Base-by-base conservation (phyloP, 2,329 filamentous ascomycete genomes). In the Trichoderma sp. region DNA sequence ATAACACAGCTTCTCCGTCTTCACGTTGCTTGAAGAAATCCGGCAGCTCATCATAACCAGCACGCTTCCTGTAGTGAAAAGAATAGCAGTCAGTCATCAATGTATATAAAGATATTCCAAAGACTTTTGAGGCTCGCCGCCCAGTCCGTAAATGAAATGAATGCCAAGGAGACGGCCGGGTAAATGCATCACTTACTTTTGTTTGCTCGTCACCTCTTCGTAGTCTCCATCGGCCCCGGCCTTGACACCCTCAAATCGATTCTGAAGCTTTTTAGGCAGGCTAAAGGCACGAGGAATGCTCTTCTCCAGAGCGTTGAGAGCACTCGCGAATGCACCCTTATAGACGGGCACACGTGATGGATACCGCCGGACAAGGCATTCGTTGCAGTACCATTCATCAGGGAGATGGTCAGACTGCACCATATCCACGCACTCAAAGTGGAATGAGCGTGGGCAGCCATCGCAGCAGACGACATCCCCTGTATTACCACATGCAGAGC, bases 391-490 rank as follows among this genome's bases (percentile, higher is more conserved):
- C 93, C 94, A 98, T 77, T 94, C 92, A 72, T 93, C 90, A 12
- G 91, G 90, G 72, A 91, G 85, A 69, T 86, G 85, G 64, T 89
- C 87, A 70, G 90, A 86, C 75, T 94, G 85, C 51, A 93, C 92
- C 73, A 95, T 94, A 81, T 97, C 92, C 75, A 96, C 89, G 80
- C 96, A 98, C 73, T 89, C 87, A 80, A 96, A 94, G 82, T 98
- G 96, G 82, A 97, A 98, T 6, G 95, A 93, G 75, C 93, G 90
- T 73, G 91, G 89, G 83, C 96, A 99, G 74, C 92, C 93, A 83
- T 98, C 96, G 82, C 96, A 99, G 83, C 95, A 98, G 75, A 98
- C 87, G 74, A 99, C 88, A 76, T 94, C 90, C 71, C 95, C 95
- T 75, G 90, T 92, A 74, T 92, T 92, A 78, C 91, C 90, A 83